phyloP scores from a whole-genome alignment of 139 green algal species.

The Chlamydomonas incerta region DNA sequence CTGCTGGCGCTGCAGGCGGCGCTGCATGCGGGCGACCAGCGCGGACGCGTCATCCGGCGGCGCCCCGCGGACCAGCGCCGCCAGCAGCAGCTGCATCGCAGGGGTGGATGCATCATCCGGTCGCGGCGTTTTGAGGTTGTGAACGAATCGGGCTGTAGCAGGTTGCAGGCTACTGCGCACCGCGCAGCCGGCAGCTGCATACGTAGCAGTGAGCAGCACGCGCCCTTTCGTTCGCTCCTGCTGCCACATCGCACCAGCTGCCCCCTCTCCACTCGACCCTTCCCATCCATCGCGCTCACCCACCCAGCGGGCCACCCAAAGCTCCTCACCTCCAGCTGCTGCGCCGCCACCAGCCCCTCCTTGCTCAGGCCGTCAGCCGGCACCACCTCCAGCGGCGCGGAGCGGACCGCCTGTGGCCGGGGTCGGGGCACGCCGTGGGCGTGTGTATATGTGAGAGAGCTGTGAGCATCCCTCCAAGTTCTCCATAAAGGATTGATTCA shows the following conservation, averaged over 20 bases:
- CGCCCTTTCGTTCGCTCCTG: too few relatives aligned
- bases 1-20: not conserved
- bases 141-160: too few relatives aligned
- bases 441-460: not conserved
- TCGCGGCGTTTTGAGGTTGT: too few relatives aligned
- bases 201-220: too few relatives aligned
- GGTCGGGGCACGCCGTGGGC: not conserved
- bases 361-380: not conserved
- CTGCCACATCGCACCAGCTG: too few relatives aligned
- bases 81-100: slow-evolving; percentile 1
- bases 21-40: not conserved
- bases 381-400: not conserved
- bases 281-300: not conserved
- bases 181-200: too few relatives aligned
- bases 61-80: not conserved
- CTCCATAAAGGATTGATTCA: too few relatives aligned
- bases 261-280: not conserved
- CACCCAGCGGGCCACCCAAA: too few relatives aligned
- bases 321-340: slow-evolving; percentile 29
- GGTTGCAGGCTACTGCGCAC: too few relatives aligned
- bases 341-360: not conserved
- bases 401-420: not conserved
- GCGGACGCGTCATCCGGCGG: not conserved
- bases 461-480: too few relatives aligned
- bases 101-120: too few relatives aligned